Base-by-base conservation (phyloP, 2,329 filamentous ascomycete genomes). In the Aspergillus sp. region DNA sequence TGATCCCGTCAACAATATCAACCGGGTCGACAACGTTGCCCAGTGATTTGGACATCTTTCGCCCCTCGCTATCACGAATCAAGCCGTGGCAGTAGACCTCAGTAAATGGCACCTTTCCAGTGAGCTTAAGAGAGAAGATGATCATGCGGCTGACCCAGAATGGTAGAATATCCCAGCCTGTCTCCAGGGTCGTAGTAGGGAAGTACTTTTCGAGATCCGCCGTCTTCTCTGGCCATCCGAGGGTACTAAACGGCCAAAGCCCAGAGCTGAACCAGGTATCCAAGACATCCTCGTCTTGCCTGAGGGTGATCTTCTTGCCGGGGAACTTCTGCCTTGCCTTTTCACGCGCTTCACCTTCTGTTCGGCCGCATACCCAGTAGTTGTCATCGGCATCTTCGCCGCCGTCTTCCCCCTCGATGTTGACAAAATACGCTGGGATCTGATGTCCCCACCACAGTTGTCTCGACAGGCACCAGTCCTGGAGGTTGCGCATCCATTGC, bases 41-140 rank as follows among this genome's bases (percentile, higher is more conserved):
- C 53, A 98, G 76, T 57, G 91, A 96, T 80, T 98, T 98, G 62
- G 89, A 95, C 93, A 98, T 98, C 79, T 98, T 98, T 61, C 93
- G 84, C 50, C 93, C 93, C 65, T 98, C 93, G 0, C 89, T 93
- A 72, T 98, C 93, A 71, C 93, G 89, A 63, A 98, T 90, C 37
- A 98, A 82, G 51, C 88, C 91, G 77, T 98, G 93, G 74, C 93
- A 97, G 81, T 96, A 98, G n/a, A 98, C 93, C 78, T 98, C 93
- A 54, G 82, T 88, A 80, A 98, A 98, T 0, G 93, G 93, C 22
- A 97, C 83, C 72, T 96, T 84, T 60, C 92, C 93, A 19, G 93
- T 97, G 75, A 98, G 80, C 79, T 96, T 96, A 59, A 97, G 79
- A 62, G 90, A 89, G 40, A 98, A 85, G 85, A 97, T 95, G 70